A percentile compares a stretch with the other conserved stretches of the same genome.
Evolutionary conservation across 83 land plant species (phyloP).

Genomic region (Larix sibirica): DNA sequence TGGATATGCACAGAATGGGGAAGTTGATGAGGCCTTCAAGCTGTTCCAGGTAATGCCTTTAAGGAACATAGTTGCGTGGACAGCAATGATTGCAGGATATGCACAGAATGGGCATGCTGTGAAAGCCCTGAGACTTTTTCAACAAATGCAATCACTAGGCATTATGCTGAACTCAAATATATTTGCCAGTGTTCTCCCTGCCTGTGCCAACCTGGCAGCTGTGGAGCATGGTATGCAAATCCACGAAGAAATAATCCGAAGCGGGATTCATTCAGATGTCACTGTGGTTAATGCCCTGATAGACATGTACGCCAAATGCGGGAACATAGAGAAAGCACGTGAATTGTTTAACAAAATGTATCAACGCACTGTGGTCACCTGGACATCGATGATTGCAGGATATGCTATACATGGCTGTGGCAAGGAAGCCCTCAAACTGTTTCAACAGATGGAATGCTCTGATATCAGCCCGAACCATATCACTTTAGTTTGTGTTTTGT

Average conservation of each 20-base stretch:
- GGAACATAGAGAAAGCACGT: constrained; percentile 28
- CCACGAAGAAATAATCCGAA: constrained; percentile 32
- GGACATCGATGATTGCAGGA: constrained; percentile 57
- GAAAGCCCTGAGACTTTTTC: not conserved
- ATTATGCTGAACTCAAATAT: constrained; percentile 22
- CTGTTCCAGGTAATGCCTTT: constrained; percentile 15
- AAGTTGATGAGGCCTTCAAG: constrained; percentile 15
- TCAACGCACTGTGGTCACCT: constrained; percentile 35
- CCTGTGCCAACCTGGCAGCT: constrained; percentile 37
- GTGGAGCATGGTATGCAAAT: constrained; percentile 38
- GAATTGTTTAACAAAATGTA: constrained; percentile 21
- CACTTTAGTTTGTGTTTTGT: constrained; percentile 16
- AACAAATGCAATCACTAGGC: not conserved
- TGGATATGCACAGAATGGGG: constrained; percentile 19
- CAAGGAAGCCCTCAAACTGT: constrained; percentile 11
- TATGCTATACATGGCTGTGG: constrained; percentile 31
- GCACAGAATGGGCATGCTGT: not conserved
- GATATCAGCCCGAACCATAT: constrained; percentile 24
- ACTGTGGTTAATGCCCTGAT: constrained; percentile 38
- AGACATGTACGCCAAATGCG: constrained; percentile 66
- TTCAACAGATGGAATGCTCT: constrained; percentile 1
- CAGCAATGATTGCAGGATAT: not conserved
- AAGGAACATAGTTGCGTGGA: not conserved
- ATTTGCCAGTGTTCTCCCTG: constrained; percentile 32
- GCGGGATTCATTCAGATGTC: constrained; percentile 14